Percentiles rank a stretch among this genome's conserved stretches.
phyloP scores from a whole-genome alignment of 306 rosid species.

The Morella rubra region DNA sequence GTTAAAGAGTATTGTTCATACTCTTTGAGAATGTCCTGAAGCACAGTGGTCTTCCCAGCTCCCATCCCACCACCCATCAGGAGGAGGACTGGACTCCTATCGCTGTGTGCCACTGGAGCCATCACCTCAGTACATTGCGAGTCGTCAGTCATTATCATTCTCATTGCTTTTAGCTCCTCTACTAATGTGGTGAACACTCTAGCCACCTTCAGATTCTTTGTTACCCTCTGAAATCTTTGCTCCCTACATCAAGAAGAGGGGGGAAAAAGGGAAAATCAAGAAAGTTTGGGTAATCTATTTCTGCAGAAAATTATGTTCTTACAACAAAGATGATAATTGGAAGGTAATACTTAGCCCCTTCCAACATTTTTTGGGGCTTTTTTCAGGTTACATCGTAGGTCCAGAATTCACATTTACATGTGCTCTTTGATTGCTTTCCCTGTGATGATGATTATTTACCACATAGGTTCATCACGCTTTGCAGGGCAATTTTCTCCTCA shows the following conservation, averaged over 20 bases:
- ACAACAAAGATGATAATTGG: not conserved
- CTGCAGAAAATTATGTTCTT: not conserved
- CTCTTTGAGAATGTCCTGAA: slow-evolving; percentile 97
- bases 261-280: not conserved
- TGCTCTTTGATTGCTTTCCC: not conserved
- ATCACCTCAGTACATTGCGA: slow-evolving; percentile 92
- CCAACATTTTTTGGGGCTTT: no score
- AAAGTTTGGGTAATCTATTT: no score
- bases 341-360: not conserved
- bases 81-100: slow-evolving; percentile 92
- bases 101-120: slow-evolving; percentile 94
- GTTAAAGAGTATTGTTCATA: slow-evolving; percentile 31
- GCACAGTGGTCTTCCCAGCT: slow-evolving; percentile 96
- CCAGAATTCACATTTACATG: not conserved
- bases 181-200: slow-evolving; percentile 84
- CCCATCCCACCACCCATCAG: slow-evolving; percentile 99
- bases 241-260: slow-evolving; percentile 44
- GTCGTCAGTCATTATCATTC: slow-evolving; percentile 67
- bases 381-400: no score
- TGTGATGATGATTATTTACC: not conserved
- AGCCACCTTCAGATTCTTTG: slow-evolving; percentile 92
- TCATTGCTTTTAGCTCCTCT: slow-evolving; percentile 98
- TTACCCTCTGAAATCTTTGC: slow-evolving; percentile 87
- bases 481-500: not conserved
- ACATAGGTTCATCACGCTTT: not conserved